Evolutionary conservation across 495 filamentous ascomycete genomes (phyloP).

Genomic region (Aspergillus sclerotiicarbonarius): DNA sequence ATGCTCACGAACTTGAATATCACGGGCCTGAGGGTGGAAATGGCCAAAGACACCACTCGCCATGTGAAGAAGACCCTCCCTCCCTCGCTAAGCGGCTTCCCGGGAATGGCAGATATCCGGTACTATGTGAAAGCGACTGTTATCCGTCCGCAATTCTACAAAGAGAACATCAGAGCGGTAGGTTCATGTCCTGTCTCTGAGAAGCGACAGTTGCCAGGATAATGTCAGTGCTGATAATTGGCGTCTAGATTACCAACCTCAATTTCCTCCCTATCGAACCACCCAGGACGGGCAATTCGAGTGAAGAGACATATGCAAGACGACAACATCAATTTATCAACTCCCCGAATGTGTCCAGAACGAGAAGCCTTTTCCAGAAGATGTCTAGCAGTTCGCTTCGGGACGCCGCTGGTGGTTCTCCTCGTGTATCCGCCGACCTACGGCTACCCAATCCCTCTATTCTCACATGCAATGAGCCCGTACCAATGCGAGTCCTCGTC

Average conservation of each 20-base stretch:
- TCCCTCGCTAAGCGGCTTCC: conserved; percentile 78
- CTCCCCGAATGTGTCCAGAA: conserved; percentile 38
- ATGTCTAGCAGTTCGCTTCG: conserved; percentile 25
- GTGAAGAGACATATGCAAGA: conserved; percentile 79
- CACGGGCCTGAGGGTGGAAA: conserved; percentile 54
- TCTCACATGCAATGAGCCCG: conserved; percentile 78
- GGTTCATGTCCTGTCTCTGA: conserved; percentile 18
- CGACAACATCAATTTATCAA: conserved; percentile 72
- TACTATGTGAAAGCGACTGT: conserved; percentile 95
- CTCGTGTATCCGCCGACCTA: conserved; percentile 66
- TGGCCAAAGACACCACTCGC: conserved; percentile 50
- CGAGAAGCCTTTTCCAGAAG: conserved; percentile 56
- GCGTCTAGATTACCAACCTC: conserved; percentile 54
- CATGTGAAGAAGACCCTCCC: conserved; percentile 89
- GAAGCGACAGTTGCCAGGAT: neutral
- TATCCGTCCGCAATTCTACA: conserved; percentile 74
- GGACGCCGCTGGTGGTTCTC: conserved; percentile 32
- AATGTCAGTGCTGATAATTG: neutral
- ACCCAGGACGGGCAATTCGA: conserved; percentile 62
- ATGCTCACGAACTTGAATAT: conserved; percentile 57
- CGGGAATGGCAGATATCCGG: conserved; percentile 79
- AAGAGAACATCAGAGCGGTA: conserved; percentile 75
- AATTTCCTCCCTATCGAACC: conserved; percentile 93
- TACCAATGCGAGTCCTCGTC: conserved; percentile 77
- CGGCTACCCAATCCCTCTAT: conserved; percentile 86